Evolutionary conservation across 2,329 filamentous ascomycete species (phyloP).

Genomic region (Ascochyta fabae): DNA sequence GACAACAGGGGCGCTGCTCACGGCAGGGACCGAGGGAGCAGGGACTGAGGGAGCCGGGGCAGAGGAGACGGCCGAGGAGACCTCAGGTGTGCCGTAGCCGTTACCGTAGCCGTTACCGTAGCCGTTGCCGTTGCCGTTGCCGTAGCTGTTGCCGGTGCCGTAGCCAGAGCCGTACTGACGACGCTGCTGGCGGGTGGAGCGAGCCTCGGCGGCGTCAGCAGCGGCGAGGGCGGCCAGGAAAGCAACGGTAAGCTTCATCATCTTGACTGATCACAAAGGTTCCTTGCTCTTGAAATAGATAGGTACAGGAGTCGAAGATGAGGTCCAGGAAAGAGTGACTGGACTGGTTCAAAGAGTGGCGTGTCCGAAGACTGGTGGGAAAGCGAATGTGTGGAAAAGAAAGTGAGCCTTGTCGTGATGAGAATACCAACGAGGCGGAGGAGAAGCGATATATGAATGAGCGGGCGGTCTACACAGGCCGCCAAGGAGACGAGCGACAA

Average conservation of each 20-base stretch:
- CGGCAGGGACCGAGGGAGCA: conserved; percentile 3
- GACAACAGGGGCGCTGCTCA: neutral
- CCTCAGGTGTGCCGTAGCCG: conserved; percentile 5
- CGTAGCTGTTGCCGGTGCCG: conserved; percentile 21
- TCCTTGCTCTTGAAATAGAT: conserved; percentile 34
- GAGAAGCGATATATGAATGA: conserved; percentile 43
- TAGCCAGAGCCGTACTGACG: conserved; percentile 33
- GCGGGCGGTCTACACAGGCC: conserved; percentile 34
- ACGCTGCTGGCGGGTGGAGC: conserved; percentile 37
- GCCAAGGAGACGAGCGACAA: conserved; percentile 33
- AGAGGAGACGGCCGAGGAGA: conserved; percentile 1
- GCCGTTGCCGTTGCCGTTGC: conserved; percentile 13
- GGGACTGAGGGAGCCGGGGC: neutral
- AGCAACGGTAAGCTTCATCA: conserved; percentile 44
- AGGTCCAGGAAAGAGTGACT: conserved; percentile 49
- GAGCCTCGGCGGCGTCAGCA: conserved; percentile 29
- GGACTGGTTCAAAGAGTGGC: conserved; percentile 44
- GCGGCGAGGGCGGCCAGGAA: conserved; percentile 42
- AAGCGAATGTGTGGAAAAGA: conserved; percentile 46
- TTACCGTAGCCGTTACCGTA: conserved; percentile 20
- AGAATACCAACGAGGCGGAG: conserved; percentile 20
- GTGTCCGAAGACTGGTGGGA: conserved; percentile 39
- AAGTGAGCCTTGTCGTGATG: conserved; percentile 45
- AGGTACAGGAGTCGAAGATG: conserved; percentile 29
- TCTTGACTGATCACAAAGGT: conserved; percentile 24